Evolutionary conservation across 306 rosid species (phyloP).

Genomic region (Malus sylvestris): DNA sequence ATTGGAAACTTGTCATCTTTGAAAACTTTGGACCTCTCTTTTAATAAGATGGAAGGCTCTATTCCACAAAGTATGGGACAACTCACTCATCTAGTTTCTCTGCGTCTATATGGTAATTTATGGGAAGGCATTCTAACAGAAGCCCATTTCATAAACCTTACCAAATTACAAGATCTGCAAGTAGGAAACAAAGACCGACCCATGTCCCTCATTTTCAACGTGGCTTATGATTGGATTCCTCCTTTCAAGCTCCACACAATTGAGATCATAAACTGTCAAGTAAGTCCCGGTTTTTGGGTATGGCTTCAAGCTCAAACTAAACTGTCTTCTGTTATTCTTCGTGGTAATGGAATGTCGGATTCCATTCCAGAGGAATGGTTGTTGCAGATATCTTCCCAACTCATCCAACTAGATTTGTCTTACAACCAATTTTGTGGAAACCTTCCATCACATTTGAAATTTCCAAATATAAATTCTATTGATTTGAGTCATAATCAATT

Average conservation of each 20-base stretch:
- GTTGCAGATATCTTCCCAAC: not conserved
- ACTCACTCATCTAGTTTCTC: slow-evolving; percentile 19
- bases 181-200: not conserved
- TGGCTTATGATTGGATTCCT: not conserved
- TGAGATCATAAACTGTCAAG: rapidly evolving
- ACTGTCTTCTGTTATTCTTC: rapidly evolving
- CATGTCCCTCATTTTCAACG: not conserved
- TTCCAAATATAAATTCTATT: not conserved
- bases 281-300: not conserved
- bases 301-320: slow-evolving; percentile 1
- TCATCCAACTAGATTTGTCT: not conserved
- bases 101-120: not conserved
- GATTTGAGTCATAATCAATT: not conserved
- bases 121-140: slow-evolving; percentile 22
- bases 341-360: not conserved
- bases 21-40: no score
- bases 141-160: slow-evolving; percentile 21
- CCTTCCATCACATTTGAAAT: not conserved
- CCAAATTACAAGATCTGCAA: not conserved
- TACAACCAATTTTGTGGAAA: not conserved
- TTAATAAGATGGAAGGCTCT: no score
- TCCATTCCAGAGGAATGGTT: not conserved
- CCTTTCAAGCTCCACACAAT: not conserved
- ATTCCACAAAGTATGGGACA: slow-evolving; percentile 31
- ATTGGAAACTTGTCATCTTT: no score